phyloP scores from a whole-genome alignment of 164 flowering plant species.

The Tinospora cordifolia region DNA sequence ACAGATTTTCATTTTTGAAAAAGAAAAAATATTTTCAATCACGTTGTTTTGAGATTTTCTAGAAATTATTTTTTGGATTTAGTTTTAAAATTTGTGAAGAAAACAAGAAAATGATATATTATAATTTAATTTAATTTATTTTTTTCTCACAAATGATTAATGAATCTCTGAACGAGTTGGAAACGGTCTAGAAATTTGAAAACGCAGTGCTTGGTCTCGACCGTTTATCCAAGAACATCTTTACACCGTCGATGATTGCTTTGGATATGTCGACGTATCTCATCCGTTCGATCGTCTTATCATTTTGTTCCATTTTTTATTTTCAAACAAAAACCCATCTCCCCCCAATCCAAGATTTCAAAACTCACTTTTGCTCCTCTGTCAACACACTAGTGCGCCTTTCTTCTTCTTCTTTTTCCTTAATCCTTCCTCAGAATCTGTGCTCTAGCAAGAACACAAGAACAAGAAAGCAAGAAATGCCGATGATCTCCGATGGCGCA shows the following conservation, averaged over 20 bases:
- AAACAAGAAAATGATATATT: no score
- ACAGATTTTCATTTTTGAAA: no score
- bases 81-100: no score
- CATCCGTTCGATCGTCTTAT: not conserved
- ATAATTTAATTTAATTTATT: no score
- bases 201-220: not conserved
- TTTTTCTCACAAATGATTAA: no score
- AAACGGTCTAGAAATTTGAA: not conserved
- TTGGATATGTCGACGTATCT: not conserved
- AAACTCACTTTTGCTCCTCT: not conserved
- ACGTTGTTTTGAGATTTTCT: no score
- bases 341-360: not conserved
- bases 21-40: no score
- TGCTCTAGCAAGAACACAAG: not conserved
- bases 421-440: not conserved
- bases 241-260: not conserved
- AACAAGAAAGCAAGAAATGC: conserved; percentile 28
- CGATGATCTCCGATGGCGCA: conserved; percentile 59
- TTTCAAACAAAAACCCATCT: not conserved
- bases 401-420: not conserved
- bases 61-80: no score
- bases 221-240: not conserved
- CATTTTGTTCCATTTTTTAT: not conserved
- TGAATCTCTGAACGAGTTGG: no score
- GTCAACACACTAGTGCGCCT: not conserved